phyloP scores from a whole-genome alignment of 192 early-diverging fungal genomes.

The Pecoramyces ruminantium region DNA sequence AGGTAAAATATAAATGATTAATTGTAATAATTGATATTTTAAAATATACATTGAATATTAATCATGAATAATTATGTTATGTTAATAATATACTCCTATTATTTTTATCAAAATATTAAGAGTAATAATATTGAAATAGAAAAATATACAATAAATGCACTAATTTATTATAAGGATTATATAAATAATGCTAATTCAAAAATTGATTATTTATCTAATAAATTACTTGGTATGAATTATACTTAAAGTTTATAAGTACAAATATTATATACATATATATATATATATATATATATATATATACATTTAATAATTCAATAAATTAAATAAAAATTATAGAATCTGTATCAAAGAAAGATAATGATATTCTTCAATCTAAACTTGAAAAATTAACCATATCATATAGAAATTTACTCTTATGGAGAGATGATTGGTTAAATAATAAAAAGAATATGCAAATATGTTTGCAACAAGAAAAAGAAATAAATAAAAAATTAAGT shows the following conservation, averaged over 20 bases:
- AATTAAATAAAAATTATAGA: neutral
- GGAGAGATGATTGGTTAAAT: neutral
- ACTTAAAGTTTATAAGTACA: neutral
- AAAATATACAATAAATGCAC: conserved; percentile 10
- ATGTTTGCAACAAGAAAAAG: neutral
- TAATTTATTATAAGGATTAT: conserved; percentile 7
- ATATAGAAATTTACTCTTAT: neutral
- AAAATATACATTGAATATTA: no score
- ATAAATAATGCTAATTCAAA: conserved; percentile 5
- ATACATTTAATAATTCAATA: no score
- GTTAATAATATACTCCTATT: no score
- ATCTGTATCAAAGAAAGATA: neutral
- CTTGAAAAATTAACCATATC: neutral
- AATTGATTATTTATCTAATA: neutral
- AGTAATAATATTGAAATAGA: conserved; percentile 17
- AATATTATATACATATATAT: no score
- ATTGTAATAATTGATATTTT: neutral
- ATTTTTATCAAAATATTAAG: no score
- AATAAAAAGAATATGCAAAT: neutral
- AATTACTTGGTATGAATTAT: neutral
- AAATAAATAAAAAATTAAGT: neutral
- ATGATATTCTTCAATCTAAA: neutral
- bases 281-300: no score
- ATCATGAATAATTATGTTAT: no score
- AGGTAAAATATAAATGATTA: conserved; percentile 4